These are phyloP conservation scores for Fusarium lateritium DNA, from an alignment of 2,329 filamentous ascomycete species.

Conservation along the genomic window DNA sequence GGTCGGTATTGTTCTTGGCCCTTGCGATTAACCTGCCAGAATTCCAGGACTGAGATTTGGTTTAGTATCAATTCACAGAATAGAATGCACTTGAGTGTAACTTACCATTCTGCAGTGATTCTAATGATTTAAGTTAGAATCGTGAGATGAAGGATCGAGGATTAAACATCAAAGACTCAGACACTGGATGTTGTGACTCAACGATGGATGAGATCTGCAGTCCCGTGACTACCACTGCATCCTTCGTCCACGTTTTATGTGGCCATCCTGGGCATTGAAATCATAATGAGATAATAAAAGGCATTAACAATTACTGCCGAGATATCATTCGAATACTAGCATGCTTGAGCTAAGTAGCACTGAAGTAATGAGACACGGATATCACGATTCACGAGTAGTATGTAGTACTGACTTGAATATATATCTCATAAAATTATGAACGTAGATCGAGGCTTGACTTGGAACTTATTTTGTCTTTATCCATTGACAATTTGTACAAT, in stretches of 20 bases:
- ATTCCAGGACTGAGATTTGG: neutral
- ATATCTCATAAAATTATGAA: too few relatives aligned
- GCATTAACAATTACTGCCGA: too few relatives aligned
- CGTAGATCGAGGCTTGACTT: too few relatives aligned
- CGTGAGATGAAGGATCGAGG: neutral
- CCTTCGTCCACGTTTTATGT: neutral
- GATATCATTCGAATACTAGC: too few relatives aligned
- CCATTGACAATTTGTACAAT: too few relatives aligned
- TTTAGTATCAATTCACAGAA: neutral
- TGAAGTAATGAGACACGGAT: too few relatives aligned
- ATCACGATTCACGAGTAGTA: too few relatives aligned
- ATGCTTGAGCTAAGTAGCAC: too few relatives aligned
- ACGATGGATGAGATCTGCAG: neutral
- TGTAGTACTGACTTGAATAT: too few relatives aligned
- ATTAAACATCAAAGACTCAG: neutral
- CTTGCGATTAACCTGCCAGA: neutral
- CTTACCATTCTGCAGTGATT: slow-evolving; percentile 1
- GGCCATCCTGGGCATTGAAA: neutral
- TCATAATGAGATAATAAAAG: too few relatives aligned
- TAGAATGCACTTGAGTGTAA: neutral
- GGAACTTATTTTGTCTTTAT: too few relatives aligned
- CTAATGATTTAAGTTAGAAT: neutral
- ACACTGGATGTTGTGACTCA: slow-evolving; percentile 2
- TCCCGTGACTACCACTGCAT: slow-evolving; percentile 1
- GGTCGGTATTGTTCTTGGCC: neutral